phyloP scores from a whole-genome alignment of 2,329 filamentous ascomycete genomes.

The Cladorrhinum sp. region DNA sequence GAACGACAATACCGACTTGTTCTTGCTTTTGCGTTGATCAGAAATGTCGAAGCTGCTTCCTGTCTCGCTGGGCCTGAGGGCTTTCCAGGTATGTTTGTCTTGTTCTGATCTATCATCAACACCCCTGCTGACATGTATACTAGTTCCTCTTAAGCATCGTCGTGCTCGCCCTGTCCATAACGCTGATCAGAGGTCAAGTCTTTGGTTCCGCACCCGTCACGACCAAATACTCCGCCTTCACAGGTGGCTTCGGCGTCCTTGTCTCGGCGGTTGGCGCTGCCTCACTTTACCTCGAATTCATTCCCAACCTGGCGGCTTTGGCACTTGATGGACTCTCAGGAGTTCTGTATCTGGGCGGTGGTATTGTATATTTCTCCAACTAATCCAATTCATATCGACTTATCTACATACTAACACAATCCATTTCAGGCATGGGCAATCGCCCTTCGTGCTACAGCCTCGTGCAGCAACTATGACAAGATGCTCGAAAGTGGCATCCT shows the following conservation, averaged over 20 bases:
- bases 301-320: constrained; percentile 15
- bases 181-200: constrained; percentile 21
- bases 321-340: constrained; percentile 18
- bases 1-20: no score
- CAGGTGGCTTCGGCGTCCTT: constrained; percentile 23
- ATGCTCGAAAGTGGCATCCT: no score
- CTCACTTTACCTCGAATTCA: constrained; percentile 9
- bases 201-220: constrained; percentile 16
- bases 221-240: constrained; percentile 25
- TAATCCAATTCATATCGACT: no score
- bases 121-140: no score
- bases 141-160: no score
- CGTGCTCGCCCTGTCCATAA: background rate
- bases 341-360: constrained; percentile 21
- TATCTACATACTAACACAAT: no score
- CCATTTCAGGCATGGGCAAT: no score
- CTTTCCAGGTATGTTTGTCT: background rate
- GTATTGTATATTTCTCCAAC: constrained; percentile 22
- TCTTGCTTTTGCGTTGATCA: no score
- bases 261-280: constrained; percentile 12
- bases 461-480: no score
- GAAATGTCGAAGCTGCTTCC: background rate
- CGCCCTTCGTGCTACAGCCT: no score
- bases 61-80: background rate
- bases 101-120: no score